A percentile compares a stretch with the other conserved stretches of the same genome.
Evolutionary conservation across 2,329 filamentous ascomycete genomes (phyloP).

Genomic region (Colletotrichum musicola): DNA sequence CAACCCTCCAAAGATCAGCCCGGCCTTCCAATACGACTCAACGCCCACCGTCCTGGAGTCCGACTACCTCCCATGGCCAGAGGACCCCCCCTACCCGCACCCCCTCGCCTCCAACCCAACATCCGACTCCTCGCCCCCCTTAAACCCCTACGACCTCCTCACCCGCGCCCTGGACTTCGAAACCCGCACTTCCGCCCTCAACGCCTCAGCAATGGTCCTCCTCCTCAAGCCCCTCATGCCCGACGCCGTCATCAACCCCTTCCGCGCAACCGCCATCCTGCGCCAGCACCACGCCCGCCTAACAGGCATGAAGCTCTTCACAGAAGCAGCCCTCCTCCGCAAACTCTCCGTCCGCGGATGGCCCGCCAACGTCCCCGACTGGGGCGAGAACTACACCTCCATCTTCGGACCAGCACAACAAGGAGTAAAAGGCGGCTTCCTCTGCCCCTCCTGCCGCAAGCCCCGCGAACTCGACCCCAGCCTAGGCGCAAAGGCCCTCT

Average conservation of each 20-base stretch:
- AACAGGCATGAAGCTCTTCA: conserved; percentile 69
- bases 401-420: conserved; percentile 68
- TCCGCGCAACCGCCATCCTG: conserved; percentile 68
- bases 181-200: conserved; percentile 66
- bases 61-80: conserved; percentile 70
- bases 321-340: conserved; percentile 71
- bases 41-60: conserved; percentile 63
- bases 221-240: conserved; percentile 70
- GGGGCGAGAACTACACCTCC: conserved; percentile 67
- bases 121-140: conserved; percentile 49
- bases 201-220: conserved; percentile 72
- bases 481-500: conserved; percentile 60
- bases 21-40: conserved; percentile 52
- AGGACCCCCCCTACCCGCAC: conserved; percentile 68
- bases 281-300: conserved; percentile 72
- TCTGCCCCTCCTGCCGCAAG: conserved; percentile 69
- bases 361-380: conserved; percentile 63
- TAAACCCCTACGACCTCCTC: conserved; percentile 69
- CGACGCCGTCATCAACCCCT: conserved; percentile 64
- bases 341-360: conserved; percentile 72
- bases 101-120: conserved; percentile 45
- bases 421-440: conserved; percentile 64
- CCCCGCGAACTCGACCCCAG: conserved; percentile 66
- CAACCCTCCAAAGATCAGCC: conserved; percentile 45
- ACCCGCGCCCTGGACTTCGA: conserved; percentile 69